phyloP scores from a whole-genome alignment of 257 asterid species.

The Ajuga chamaepitys region DNA sequence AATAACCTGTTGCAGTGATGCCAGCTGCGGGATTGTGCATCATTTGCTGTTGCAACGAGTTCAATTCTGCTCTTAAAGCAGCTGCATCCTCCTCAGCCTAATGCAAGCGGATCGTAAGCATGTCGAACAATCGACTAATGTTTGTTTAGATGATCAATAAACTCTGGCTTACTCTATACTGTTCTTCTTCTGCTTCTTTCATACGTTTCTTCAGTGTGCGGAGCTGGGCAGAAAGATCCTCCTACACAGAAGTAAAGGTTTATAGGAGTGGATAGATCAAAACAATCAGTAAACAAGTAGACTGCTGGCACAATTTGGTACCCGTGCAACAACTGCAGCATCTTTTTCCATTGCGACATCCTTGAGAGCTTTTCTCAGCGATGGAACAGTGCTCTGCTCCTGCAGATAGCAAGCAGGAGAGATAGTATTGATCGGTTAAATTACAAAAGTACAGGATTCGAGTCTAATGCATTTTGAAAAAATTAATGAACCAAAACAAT shows the following conservation, averaged over 20 bases:
- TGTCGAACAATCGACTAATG: not conserved
- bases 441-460: not conserved
- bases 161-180: slow-evolving; percentile 60
- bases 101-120: slow-evolving; percentile 19
- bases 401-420: slow-evolving; percentile 30
- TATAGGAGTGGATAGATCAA: slow-evolving; percentile 7
- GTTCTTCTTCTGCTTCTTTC: slow-evolving; percentile 99
- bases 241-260: slow-evolving; percentile 44
- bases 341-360: slow-evolving; percentile 99
- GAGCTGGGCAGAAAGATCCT: slow-evolving; percentile 95
- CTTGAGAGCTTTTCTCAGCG: slow-evolving; percentile 82
- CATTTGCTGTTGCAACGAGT: slow-evolving; percentile 81
- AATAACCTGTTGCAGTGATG: slow-evolving; percentile 35
- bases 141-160: slow-evolving; percentile 11
- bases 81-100: slow-evolving; percentile 99
- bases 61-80: slow-evolving; percentile 77
- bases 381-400: slow-evolving; percentile 85
- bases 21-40: slow-evolving; percentile 43
- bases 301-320: slow-evolving; percentile 18
- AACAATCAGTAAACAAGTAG: slow-evolving; percentile 2
- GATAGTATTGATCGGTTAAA: not conserved
- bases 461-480: not conserved
- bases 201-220: slow-evolving; percentile 72
- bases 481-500: not conserved
- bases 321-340: slow-evolving; percentile 99